Percentiles rank a stretch among this genome's conserved stretches.
Evolutionary conservation across 163 green algal genomes (phyloP).

Genomic region (Chlorella variabilis): DNA sequence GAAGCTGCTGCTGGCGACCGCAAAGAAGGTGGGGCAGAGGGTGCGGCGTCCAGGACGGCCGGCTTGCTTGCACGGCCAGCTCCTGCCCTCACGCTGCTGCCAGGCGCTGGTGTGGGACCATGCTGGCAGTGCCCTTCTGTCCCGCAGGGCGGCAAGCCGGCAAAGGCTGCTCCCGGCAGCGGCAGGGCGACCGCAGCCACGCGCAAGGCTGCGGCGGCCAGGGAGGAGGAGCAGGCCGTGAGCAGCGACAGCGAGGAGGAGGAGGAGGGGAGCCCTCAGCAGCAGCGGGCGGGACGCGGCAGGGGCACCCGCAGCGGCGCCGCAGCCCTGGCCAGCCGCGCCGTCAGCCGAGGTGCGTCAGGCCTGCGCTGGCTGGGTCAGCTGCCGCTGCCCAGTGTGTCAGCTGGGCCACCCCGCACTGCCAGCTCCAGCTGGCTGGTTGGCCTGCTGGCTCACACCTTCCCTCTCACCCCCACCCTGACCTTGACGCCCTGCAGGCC

Average conservation of each 20-base stretch:
- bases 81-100: no score
- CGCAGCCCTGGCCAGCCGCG: background rate
- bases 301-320: constrained; percentile 10
- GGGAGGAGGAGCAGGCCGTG: background rate
- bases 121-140: no score
- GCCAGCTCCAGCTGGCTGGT: no score
- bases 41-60: background rate
- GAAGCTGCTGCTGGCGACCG: constrained; percentile 31
- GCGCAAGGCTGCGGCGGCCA: background rate
- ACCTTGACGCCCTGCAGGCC: background rate
- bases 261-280: background rate
- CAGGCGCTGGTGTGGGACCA: no score
- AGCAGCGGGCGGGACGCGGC: background rate
- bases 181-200: background rate
- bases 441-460: background rate
- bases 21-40: constrained; percentile 15
- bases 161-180: background rate
- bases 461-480: no score
- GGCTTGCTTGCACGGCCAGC: background rate
- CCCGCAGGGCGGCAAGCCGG: background rate
- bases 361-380: background rate
- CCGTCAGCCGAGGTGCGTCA: background rate
- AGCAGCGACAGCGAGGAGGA: constrained; percentile 5
- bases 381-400: background rate
- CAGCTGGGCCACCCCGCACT: no score